Conservation (phyloP, 345 rosid species). For the Triadica sebifera region DNA sequence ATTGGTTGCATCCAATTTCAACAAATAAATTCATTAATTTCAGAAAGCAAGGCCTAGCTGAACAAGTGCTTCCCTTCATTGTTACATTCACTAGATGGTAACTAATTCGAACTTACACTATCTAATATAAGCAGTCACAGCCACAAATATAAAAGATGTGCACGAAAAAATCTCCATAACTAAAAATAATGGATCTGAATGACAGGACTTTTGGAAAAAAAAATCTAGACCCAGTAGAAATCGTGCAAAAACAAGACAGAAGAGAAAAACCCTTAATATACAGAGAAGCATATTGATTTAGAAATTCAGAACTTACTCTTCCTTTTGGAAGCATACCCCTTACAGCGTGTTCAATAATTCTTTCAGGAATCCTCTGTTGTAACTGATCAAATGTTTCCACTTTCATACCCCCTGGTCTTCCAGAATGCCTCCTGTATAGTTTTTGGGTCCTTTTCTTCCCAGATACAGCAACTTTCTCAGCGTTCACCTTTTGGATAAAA, state of each 20-base stretch:
- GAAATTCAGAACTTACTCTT: slow-evolving; percentile 55
- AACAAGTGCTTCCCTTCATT: background rate
- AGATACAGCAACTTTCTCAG: slow-evolving; percentile 93
- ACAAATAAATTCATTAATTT: background rate
- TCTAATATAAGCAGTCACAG: background rate
- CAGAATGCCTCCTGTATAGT: slow-evolving; percentile 96
- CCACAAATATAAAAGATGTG: background rate
- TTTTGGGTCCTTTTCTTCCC: slow-evolving; percentile 93
- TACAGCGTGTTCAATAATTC: slow-evolving; percentile 96
- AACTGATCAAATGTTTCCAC: slow-evolving; percentile 86
- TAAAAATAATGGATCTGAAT: background rate
- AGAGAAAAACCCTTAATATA: slow-evolving; percentile 2
- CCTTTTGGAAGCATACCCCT: slow-evolving; percentile 99
- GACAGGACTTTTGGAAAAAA: background rate
- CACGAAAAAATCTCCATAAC: background rate
- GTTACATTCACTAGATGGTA: background rate
- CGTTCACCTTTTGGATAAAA: slow-evolving; percentile 65
- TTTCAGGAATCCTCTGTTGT: slow-evolving; percentile 92
- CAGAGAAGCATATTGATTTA: background rate
- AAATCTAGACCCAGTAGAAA: too few relatives aligned
- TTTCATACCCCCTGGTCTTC: slow-evolving; percentile 98
- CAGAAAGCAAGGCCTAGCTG: background rate
- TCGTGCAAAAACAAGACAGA: background rate
- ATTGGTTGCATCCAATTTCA: background rate
- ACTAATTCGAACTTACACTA: background rate